Percentiles rank a stretch among this genome's conserved stretches.
Evolutionary conservation across 768 basidiomycete genomes (phyloP).

Genomic region (Boletus bicolor): DNA sequence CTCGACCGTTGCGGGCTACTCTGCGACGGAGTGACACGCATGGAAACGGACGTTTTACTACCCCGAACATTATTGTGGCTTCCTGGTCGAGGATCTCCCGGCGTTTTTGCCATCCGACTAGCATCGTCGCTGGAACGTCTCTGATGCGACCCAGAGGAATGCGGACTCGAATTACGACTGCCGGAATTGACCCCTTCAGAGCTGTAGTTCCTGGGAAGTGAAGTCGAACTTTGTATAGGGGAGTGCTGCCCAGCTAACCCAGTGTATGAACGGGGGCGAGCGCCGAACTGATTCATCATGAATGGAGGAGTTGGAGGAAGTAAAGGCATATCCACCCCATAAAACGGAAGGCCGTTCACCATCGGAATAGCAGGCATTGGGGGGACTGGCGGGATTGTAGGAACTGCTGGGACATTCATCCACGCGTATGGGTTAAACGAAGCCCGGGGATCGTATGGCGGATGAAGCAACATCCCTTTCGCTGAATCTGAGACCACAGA

Average conservation of each 20-base stretch:
- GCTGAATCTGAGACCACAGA: conserved; percentile 37
- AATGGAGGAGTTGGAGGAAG: conserved; percentile 74
- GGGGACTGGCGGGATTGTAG: conserved; percentile 31
- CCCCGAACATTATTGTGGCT: conserved; percentile 18
- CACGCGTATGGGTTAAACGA: conserved; percentile 32
- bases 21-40: conserved; percentile 9
- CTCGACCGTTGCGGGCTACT: conserved; percentile 22
- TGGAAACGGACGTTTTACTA: conserved; percentile 7
- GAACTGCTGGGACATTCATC: conserved; percentile 18
- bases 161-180: conserved; percentile 19
- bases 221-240: conserved; percentile 19
- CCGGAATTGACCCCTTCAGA: conserved; percentile 19
- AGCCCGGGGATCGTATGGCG: conserved; percentile 26
- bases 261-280: conserved; percentile 37
- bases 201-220: conserved; percentile 25
- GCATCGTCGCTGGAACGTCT: conserved; percentile 34
- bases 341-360: conserved; percentile 40
- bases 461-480: conserved; percentile 27
- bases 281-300: conserved; percentile 59
- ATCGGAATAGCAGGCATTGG: conserved; percentile 33
- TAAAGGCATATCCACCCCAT: conserved; percentile 61
- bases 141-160: conserved; percentile 23
- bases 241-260: conserved; percentile 33
- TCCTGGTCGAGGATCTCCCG: conserved; percentile 11
- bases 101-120: conserved; percentile 9